A percentile compares a stretch with the other conserved stretches of the same genome.
phyloP scores from a whole-genome alignment of 495 filamentous ascomycete species.

The Penicillium longicatenatum region DNA sequence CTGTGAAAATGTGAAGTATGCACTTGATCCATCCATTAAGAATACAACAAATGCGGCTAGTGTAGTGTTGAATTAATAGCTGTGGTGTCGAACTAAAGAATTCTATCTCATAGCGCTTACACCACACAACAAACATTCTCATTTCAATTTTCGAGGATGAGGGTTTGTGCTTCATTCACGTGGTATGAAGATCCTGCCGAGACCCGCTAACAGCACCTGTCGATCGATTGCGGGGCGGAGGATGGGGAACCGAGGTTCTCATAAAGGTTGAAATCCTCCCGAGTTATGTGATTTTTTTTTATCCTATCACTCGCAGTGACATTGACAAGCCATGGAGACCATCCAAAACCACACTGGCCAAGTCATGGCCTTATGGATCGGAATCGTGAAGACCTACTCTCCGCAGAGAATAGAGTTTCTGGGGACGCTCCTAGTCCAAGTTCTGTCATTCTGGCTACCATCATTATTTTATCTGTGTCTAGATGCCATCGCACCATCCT shows the following conservation, averaged over 20 bases:
- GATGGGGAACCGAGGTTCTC: slow-evolving; percentile 24
- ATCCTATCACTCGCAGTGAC: too few species aligned
- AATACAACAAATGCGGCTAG: too few species aligned
- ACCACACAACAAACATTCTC: too few species aligned
- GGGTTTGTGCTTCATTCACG: slow-evolving; percentile 13
- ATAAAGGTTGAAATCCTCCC: background rate
- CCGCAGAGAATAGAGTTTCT: slow-evolving; percentile 44
- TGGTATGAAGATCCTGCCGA: slow-evolving; percentile 19
- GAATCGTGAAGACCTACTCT: slow-evolving; percentile 28
- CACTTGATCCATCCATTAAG: too few species aligned
- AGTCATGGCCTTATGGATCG: slow-evolving; percentile 25
- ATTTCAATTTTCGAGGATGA: background rate
- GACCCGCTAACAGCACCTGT: slow-evolving; percentile 14
- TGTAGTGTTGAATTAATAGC: too few species aligned
- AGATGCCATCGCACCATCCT: slow-evolving; percentile 44
- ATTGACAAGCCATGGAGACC: slow-evolving; percentile 4
- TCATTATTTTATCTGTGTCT: slow-evolving; percentile 44
- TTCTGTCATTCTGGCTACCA: slow-evolving; percentile 55
- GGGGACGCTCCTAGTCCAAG: slow-evolving; percentile 46
- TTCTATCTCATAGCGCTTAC: too few species aligned
- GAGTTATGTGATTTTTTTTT: too few species aligned
- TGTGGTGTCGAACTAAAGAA: too few species aligned
- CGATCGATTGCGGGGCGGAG: slow-evolving; percentile 21
- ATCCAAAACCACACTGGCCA: background rate
- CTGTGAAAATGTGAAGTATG: too few species aligned